Evolutionary conservation across 2,329 filamentous ascomycete species (phyloP).

Genomic region (Aspergillus pseudoviridinutans): DNA sequence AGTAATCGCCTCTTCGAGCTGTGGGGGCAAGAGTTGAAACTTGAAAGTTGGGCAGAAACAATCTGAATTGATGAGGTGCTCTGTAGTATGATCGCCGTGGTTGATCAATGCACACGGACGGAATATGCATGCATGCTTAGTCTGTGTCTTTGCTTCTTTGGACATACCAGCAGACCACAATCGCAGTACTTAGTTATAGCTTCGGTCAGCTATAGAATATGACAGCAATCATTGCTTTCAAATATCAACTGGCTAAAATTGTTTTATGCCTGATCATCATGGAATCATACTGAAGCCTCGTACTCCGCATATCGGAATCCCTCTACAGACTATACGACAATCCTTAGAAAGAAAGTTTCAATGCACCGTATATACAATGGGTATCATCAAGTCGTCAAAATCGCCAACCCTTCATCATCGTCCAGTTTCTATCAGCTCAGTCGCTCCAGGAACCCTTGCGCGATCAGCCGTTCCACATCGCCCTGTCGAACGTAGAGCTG

Average conservation of each 20-base stretch:
- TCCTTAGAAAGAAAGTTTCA: not conserved
- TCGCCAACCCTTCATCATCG: not conserved
- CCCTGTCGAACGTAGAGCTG: constrained; percentile 96
- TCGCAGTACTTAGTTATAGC: not conserved
- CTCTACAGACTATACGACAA: not conserved
- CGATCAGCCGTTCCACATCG: constrained; percentile 90
- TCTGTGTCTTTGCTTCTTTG: too few species aligned
- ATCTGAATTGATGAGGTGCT: not conserved
- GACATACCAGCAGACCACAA: too few species aligned
- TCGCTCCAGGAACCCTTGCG: constrained; percentile 91
- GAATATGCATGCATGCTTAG: not conserved
- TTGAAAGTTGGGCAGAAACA: not conserved
- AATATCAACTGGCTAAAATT: not conserved
- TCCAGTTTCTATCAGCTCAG: constrained; percentile 58
- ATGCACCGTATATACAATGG: constrained; percentile 4
- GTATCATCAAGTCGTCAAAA: constrained; percentile 17
- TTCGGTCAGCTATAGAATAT: not conserved
- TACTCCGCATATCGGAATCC: not conserved
- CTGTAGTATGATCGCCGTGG: not conserved
- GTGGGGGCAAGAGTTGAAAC: not conserved
- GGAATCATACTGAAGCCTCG: not conserved
- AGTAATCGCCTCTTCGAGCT: not conserved
- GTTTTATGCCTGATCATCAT: not conserved
- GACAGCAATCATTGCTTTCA: not conserved
- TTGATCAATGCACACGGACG: not conserved